phyloP scores from a whole-genome alignment of 2,329 filamentous ascomycete species.

The Xylaria digitata region DNA sequence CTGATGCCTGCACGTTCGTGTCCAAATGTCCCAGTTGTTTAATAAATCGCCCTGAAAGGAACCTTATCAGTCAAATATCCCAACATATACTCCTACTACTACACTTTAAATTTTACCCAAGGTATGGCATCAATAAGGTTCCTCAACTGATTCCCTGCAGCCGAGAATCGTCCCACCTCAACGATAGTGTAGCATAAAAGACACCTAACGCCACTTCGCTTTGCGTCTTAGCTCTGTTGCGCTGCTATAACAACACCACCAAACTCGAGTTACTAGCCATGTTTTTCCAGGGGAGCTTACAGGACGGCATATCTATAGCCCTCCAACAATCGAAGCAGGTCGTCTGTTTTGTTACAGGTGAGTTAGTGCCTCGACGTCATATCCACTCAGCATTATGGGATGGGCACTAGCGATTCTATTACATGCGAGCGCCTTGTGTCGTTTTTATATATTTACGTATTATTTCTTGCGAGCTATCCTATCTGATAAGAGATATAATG shows the following conservation, averaged over 20 bases:
- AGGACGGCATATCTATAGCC: constrained; percentile 82
- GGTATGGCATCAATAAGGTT: background rate
- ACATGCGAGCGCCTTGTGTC: background rate
- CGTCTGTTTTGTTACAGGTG: constrained; percentile 85
- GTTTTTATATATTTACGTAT: background rate
- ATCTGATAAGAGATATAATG: background rate
- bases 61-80: background rate
- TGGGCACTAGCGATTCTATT: background rate
- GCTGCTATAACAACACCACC: constrained; percentile 3
- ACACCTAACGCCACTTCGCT: constrained; percentile 17
- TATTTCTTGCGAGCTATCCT: background rate
- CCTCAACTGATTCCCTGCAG: background rate
- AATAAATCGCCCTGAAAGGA: background rate
- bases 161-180: background rate
- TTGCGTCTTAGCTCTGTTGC: background rate
- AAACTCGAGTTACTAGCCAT: constrained; percentile 58
- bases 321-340: constrained; percentile 81
- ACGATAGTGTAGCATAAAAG: constrained; percentile 4
- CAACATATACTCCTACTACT: background rate
- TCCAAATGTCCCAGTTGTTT: background rate
- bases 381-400: background rate
- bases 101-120: background rate
- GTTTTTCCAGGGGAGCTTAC: constrained; percentile 85
- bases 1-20: background rate
- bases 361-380: constrained; percentile 34